These are phyloP conservation scores for Allomyces macrogynus DNA, from an alignment of 192 early-diverging fungal genomes.

Conservation along the genomic window DNA sequence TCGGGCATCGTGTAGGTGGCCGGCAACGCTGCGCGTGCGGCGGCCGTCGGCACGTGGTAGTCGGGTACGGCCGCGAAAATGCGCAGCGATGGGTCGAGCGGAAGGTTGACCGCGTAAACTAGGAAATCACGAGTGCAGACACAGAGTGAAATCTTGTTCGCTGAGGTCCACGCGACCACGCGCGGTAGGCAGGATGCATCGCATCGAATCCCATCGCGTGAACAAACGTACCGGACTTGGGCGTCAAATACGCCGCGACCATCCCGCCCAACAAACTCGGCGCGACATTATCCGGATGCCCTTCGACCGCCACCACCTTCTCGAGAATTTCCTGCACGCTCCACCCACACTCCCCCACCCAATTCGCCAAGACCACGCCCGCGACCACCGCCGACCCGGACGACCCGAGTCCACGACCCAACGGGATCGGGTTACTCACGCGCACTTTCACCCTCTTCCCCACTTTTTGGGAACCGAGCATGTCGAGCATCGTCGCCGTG, in stretches of 20 bases:
- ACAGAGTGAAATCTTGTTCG: constrained; percentile 11
- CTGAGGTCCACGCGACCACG: constrained; percentile 10
- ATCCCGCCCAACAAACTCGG: constrained; percentile 88
- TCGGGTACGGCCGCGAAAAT: constrained; percentile 68
- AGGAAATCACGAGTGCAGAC: constrained; percentile 7
- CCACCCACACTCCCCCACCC: constrained; percentile 44
- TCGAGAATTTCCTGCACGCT: constrained; percentile 65
- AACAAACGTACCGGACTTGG: constrained; percentile 10
- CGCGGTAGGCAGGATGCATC: constrained; percentile 1
- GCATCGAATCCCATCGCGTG: not conserved
- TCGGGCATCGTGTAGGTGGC: constrained; percentile 51
- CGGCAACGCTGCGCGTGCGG: constrained; percentile 75
- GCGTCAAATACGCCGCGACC: constrained; percentile 61
- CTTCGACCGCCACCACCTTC: constrained; percentile 77
- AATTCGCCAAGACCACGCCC: constrained; percentile 67
- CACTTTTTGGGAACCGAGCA: no score
- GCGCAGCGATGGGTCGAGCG: constrained; percentile 38
- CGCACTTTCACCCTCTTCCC: constrained; percentile 20
- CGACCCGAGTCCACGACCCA: constrained; percentile 92
- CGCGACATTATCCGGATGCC: constrained; percentile 94
- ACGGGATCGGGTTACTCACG: constrained; percentile 78
- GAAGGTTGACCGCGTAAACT: constrained; percentile 26
- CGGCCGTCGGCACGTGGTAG: constrained; percentile 81
- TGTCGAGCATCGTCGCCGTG: constrained; percentile 14
- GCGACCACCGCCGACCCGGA: constrained; percentile 90